A percentile compares a stretch with the other conserved stretches of the same genome.
These are phyloP conservation scores for Melaleuca alternifolia DNA, from an alignment of 345 rosid genomes.

Conservation along the genomic window DNA sequence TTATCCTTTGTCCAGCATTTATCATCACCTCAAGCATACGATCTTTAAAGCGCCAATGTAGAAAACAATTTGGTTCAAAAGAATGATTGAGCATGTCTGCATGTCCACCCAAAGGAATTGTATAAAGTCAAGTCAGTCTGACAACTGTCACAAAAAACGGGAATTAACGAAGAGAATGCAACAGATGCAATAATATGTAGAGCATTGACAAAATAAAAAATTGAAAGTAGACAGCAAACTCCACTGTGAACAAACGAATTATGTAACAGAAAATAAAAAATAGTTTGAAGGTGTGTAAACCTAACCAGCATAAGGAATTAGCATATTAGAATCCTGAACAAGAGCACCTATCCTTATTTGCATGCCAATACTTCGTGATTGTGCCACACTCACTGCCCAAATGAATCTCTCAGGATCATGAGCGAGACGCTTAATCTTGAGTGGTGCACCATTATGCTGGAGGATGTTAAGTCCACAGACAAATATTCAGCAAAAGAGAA, in stretches of 20 bases:
- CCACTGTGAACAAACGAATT: neutral
- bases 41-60: slow-evolving; percentile 92
- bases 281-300: neutral
- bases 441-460: slow-evolving; percentile 77
- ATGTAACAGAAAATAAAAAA: neutral
- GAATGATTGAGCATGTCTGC: slow-evolving; percentile 97
- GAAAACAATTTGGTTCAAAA: slow-evolving; percentile 79
- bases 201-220: neutral
- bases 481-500: neutral
- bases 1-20: slow-evolving; percentile 75
- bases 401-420: slow-evolving; percentile 67
- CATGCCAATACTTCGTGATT: slow-evolving; percentile 73
- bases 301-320: slow-evolving; percentile 91
- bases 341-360: slow-evolving; percentile 77
- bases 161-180: neutral
- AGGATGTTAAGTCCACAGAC: neutral
- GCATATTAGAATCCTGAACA: slow-evolving; percentile 79
- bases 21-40: slow-evolving; percentile 97
- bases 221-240: neutral
- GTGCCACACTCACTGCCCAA: slow-evolving; percentile 88
- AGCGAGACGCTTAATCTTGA: slow-evolving; percentile 85
- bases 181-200: neutral
- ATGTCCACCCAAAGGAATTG: neutral
- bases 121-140: neutral
- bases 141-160: neutral